phyloP scores from a whole-genome alignment of 192 early-diverging fungal species.

The Umbelopsis sp. region DNA sequence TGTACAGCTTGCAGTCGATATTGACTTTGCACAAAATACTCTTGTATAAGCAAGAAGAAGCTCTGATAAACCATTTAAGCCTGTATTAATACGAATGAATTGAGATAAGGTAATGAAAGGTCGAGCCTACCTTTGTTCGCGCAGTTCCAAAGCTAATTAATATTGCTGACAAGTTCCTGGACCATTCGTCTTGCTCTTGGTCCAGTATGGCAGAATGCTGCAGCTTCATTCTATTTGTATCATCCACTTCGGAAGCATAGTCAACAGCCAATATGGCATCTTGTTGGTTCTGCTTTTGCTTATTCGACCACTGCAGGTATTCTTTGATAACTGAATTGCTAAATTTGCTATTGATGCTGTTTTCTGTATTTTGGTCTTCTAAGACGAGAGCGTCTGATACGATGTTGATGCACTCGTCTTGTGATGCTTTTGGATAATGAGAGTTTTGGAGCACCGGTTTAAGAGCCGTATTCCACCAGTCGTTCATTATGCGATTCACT shows the following conservation, averaged over 20 bases:
- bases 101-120: not conserved
- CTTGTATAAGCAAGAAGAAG: slow-evolving; percentile 53
- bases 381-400: slow-evolving; percentile 28
- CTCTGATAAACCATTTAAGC: slow-evolving; percentile 21
- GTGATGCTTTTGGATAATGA: slow-evolving; percentile 28
- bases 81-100: not conserved
- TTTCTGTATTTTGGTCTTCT: slow-evolving; percentile 25
- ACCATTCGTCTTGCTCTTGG: slow-evolving; percentile 42
- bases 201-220: slow-evolving; percentile 32
- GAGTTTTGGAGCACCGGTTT: slow-evolving; percentile 34
- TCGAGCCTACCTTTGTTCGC: slow-evolving; percentile 33
- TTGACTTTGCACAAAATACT: slow-evolving; percentile 49
- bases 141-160: slow-evolving; percentile 31
- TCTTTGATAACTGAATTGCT: slow-evolving; percentile 27
- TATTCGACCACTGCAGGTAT: slow-evolving; percentile 29
- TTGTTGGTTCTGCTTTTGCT: slow-evolving; percentile 11
- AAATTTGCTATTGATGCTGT: slow-evolving; percentile 10
- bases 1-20: slow-evolving; percentile 52
- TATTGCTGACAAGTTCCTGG: slow-evolving; percentile 33
- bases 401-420: slow-evolving; percentile 33
- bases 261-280: not conserved
- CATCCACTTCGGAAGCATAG: not conserved
- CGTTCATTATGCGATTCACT: slow-evolving; percentile 27
- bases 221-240: not conserved
- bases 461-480: slow-evolving; percentile 34